Evolutionary conservation across 2,329 filamentous ascomycete genomes (phyloP).

Genomic region (Colletotrichum sp.): DNA sequence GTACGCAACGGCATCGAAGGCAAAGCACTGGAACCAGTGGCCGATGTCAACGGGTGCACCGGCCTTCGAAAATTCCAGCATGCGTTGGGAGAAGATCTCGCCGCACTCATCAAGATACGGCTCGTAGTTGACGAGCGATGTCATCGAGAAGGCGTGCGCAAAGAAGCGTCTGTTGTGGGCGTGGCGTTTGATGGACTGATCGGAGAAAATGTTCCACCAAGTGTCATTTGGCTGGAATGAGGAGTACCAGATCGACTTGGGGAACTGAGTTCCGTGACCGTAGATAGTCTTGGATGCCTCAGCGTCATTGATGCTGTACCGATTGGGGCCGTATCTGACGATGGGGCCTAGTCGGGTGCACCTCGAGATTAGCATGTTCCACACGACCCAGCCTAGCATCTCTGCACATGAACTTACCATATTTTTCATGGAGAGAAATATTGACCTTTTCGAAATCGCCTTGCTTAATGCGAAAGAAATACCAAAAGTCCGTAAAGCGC

Average conservation of each 20-base stretch:
- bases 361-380: too few relatives aligned
- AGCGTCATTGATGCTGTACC: conserved; percentile 49
- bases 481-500: conserved; percentile 33
- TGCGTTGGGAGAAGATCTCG: conserved; percentile 40
- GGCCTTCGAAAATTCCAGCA: conserved; percentile 39
- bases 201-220: conserved; percentile 33
- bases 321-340: conserved; percentile 52
- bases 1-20: conserved; percentile 56
- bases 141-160: conserved; percentile 52
- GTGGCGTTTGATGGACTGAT: conserved; percentile 40
- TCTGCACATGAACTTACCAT: conserved; percentile 23
- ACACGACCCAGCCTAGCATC: too few relatives aligned
- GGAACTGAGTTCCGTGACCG: conserved; percentile 33
- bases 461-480: conserved; percentile 25
- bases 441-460: conserved; percentile 33
- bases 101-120: conserved; percentile 52
- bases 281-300: conserved; percentile 42
- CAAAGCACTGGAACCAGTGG: conserved; percentile 51
- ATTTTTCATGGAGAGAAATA: conserved; percentile 30
- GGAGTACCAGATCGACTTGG: conserved; percentile 38
- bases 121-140: conserved; percentile 52
- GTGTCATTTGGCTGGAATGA: conserved; percentile 25
- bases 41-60: conserved; percentile 39
- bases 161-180: conserved; percentile 42
- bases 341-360: conserved; percentile 32